Percentiles rank a stretch among this genome's conserved stretches.
Evolutionary conservation across 2,329 filamentous ascomycete species (phyloP).

Genomic region (Nannizziopsis barbatae): DNA sequence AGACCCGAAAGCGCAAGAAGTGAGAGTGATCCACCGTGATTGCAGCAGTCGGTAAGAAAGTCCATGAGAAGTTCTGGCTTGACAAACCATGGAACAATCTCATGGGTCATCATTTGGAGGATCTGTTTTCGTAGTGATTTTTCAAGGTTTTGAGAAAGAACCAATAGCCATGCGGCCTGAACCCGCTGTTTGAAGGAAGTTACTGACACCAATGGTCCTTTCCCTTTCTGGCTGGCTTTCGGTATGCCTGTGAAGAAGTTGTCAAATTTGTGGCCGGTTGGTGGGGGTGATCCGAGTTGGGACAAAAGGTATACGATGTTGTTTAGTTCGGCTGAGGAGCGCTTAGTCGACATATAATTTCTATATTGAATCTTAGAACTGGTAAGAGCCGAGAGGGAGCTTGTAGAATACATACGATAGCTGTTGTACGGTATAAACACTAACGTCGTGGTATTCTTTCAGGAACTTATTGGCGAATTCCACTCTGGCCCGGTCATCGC

Average conservation of each 20-base stretch:
- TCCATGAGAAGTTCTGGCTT: slow-evolving; percentile 87
- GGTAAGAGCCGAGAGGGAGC: slow-evolving; percentile 2
- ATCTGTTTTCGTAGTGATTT: slow-evolving; percentile 69
- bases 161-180: slow-evolving; percentile 74
- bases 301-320: slow-evolving; percentile 31
- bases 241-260: slow-evolving; percentile 39
- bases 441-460: slow-evolving; percentile 69
- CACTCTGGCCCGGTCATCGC: slow-evolving; percentile 49
- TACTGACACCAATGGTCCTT: slow-evolving; percentile 54
- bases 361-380: slow-evolving; percentile 18
- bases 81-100: slow-evolving; percentile 79
- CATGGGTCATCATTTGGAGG: slow-evolving; percentile 61
- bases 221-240: slow-evolving; percentile 44
- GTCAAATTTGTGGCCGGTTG: slow-evolving; percentile 27
- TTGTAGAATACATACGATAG: slow-evolving; percentile 48
- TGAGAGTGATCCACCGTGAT: slow-evolving; percentile 74
- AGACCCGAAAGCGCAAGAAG: slow-evolving; percentile 82
- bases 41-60: slow-evolving; percentile 89
- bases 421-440: slow-evolving; percentile 68
- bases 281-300: slow-evolving; percentile 56
- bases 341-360: slow-evolving; percentile 25
- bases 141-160: slow-evolving; percentile 55
- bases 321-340: slow-evolving; percentile 25
- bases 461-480: slow-evolving; percentile 70
- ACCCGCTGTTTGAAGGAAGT: slow-evolving; percentile 65